These are phyloP conservation scores for Ceratobasidium sp. DNA, from an alignment of 1,284 basidiomycete genomes.

Conservation along the genomic window DNA sequence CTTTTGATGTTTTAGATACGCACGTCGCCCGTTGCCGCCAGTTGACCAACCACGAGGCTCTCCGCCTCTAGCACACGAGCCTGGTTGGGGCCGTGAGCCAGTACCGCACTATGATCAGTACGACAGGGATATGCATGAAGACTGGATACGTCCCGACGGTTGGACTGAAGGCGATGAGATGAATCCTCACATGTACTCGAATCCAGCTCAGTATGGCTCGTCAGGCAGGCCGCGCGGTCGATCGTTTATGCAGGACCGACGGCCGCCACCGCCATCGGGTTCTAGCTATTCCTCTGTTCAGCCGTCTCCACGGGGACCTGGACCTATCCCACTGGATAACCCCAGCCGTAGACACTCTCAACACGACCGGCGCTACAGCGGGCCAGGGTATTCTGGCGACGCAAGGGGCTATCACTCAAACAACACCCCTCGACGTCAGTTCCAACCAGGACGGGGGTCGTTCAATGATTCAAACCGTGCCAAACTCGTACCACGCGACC, in stretches of 20 bases:
- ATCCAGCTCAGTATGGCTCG: not conserved
- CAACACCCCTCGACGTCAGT: constrained; percentile 16
- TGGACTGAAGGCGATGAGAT: constrained; percentile 16
- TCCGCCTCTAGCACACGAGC: constrained; percentile 28
- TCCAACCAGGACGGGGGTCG: constrained; percentile 13
- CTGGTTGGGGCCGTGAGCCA: constrained; percentile 26
- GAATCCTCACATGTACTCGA: not conserved
- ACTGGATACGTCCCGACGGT: constrained; percentile 27
- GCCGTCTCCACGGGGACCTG: constrained; percentile 17
- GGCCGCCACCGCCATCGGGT: constrained; percentile 7
- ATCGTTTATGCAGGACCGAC: constrained; percentile 27
- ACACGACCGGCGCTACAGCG: constrained; percentile 34
- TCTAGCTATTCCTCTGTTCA: constrained; percentile 11
- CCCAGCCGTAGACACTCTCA: constrained; percentile 23
- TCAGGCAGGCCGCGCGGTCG: constrained; percentile 18
- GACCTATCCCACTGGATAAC: constrained; percentile 8
- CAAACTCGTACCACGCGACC: constrained; percentile 28
- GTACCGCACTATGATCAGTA: constrained; percentile 24
- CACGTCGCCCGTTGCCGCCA: constrained; percentile 2
- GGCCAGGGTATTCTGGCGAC: constrained; percentile 34
- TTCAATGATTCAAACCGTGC: constrained; percentile 17
- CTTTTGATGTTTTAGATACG: constrained; percentile 9
- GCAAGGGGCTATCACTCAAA: constrained; percentile 5
- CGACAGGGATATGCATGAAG: constrained; percentile 28
- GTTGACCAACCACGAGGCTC: constrained; percentile 23